Evolutionary conservation across 306 rosid genomes (phyloP).

Genomic region (Vigna trinervia): DNA sequence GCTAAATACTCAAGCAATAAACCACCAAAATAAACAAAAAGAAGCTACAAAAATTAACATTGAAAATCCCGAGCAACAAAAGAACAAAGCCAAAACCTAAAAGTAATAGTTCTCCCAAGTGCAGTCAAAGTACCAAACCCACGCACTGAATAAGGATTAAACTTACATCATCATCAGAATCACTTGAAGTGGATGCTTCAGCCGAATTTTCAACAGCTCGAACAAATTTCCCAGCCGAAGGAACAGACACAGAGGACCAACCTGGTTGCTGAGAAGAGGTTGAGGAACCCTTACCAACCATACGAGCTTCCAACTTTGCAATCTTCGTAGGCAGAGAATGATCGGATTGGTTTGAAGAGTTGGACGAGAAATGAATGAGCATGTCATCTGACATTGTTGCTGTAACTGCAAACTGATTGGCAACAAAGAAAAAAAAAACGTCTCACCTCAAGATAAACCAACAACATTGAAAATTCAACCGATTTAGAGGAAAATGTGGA

Average conservation of each 20-base stretch:
- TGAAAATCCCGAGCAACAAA: slow-evolving; percentile 12
- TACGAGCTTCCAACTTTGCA: slow-evolving; percentile 98
- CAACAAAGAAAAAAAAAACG: slow-evolving; percentile 38
- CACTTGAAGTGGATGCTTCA: slow-evolving; percentile 86
- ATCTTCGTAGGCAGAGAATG: slow-evolving; percentile 95
- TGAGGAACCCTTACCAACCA: slow-evolving; percentile 84
- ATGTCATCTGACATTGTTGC: slow-evolving; percentile 90
- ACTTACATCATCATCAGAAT: slow-evolving; percentile 92
- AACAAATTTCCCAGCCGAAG: slow-evolving; percentile 66
- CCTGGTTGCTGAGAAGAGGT: slow-evolving; percentile 62
- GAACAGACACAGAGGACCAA: slow-evolving; percentile 63
- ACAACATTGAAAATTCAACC: slow-evolving; percentile 39
- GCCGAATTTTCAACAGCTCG: slow-evolving; percentile 66
- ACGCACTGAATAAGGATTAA: slow-evolving; percentile 31
- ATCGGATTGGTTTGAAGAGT: slow-evolving; percentile 98
- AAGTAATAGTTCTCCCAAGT: neutral
- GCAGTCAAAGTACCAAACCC: slow-evolving; percentile 19
- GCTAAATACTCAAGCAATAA: slow-evolving; percentile 22
- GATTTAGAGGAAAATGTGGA: neutral
- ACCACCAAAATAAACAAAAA: neutral
- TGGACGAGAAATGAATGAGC: slow-evolving; percentile 94
- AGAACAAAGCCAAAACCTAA: slow-evolving; percentile 23
- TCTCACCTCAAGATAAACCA: slow-evolving; percentile 37
- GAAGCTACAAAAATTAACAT: slow-evolving; percentile 1
- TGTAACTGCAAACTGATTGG: slow-evolving; percentile 45